Base-by-base conservation (phyloP, 2,329 filamentous ascomycete species). In the Capronia coronata region DNA sequence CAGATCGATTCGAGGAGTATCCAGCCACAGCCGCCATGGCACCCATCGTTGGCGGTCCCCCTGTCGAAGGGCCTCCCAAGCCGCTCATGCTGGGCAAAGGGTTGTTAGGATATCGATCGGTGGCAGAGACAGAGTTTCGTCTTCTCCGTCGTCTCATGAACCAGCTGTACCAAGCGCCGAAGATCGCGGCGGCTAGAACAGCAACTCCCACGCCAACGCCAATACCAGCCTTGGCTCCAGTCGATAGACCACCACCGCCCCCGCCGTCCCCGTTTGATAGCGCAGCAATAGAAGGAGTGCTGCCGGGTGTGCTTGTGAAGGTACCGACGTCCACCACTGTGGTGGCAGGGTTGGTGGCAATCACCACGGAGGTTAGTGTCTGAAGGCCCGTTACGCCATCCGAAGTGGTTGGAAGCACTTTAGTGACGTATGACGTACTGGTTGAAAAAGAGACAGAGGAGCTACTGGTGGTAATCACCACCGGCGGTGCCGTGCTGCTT, bases 151-250 rank as follows among this genome's bases (percentile, higher is more conserved):
- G 53, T 32, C 56, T 38, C 53, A 52, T 55, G 30, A 42, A 58
- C 58, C 57, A 59, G 27, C 49, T 51, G 35, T 56, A 60, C 48
- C 57, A 55, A 19, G 46, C 51, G 19, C 58, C 58, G 18, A 60
- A 57, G 21, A 56, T 52, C 22, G 56, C 58, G 9, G 50, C 54
- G 14, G 48, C 55, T 13, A 59, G 35, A 14, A 55, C 56, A 11
- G 48, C 44, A 19, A 59, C 29, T 19, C 51, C 58, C 2, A 60
- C 52, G 16, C 58, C 58, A 19, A 18, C 34, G 14, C 58, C 58
- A 39, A 60, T 60, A 13, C 58, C 58, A 18, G 58, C 56, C 50
- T 60, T 60, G 30, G 58, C 54, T 7, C 58, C 58, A 10, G 58
- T 57, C 2, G 58, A 60, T 13, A 60, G 42, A 8, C 58, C 51